Evolutionary conservation across 352 stramenopile species (phyloP).

Genomic region (Albugo laibachii): DNA sequence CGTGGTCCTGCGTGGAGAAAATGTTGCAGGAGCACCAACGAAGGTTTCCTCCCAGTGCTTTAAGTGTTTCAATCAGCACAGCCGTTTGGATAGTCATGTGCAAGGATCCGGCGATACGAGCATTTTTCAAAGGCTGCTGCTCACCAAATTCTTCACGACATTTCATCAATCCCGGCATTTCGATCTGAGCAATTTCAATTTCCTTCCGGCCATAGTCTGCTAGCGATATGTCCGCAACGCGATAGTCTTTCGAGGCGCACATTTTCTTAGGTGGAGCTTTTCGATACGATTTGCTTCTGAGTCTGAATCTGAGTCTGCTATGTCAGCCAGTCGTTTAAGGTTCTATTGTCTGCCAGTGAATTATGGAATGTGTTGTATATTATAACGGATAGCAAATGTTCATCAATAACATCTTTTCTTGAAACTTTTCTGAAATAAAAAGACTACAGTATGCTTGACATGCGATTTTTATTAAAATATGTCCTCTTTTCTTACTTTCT

Average conservation of each 20-base stretch:
- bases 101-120: constrained; percentile 89
- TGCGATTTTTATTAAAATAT: too few relatives aligned
- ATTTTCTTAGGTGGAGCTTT: too few relatives aligned
- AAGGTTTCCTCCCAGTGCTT: constrained; percentile 90
- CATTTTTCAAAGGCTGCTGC: constrained; percentile 75
- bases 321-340: too few relatives aligned
- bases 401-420: too few relatives aligned
- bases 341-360: too few relatives aligned
- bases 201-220: constrained; percentile 97
- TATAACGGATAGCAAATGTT: too few relatives aligned
- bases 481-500: too few relatives aligned
- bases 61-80: constrained; percentile 97
- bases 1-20: constrained; percentile 98
- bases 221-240: constrained; percentile 93
- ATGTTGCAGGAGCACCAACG: constrained; percentile 99
- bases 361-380: too few relatives aligned
- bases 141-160: constrained; percentile 85
- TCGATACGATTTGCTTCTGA: too few relatives aligned
- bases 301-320: too few relatives aligned
- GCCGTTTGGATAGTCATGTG: constrained; percentile 99
- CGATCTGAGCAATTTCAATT: constrained; percentile 95
- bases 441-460: too few relatives aligned
- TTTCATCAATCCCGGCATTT: constrained; percentile 98
- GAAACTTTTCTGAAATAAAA: too few relatives aligned
- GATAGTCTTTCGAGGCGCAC: constrained; percentile 25